Evolutionary conservation across 805 yeast species (phyloP), one percentile per base, ranked within the genome.

Genomic region (Wickerhamiella azymoides): DNA sequence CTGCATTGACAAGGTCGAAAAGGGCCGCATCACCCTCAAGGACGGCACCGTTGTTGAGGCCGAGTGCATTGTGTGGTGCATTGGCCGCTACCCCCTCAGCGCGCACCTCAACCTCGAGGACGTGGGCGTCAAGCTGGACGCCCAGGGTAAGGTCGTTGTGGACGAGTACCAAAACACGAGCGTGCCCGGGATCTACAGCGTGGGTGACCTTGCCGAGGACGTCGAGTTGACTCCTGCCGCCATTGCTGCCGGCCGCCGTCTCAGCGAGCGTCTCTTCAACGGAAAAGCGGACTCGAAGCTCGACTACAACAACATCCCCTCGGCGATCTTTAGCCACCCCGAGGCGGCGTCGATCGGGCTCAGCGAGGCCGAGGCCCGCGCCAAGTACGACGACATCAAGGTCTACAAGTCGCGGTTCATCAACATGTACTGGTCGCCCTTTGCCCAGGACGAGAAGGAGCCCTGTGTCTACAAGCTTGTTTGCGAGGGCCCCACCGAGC

Each of bases 201-300:
- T 92, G 39, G 99, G 99, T 59, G 99, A 92, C 63, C 93, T 89
- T 49, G 81, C 84, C 38, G 96, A 96, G 51, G 78, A 82, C 26
- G 81, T 84, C 39, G 97, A 92, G 69, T 74, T 92, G 57, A 92
- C 99, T 2, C 99, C 99, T 8, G 96, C 86, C 38, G 98, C 98
- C 33, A 92, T 92, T 67, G 96, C 98, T 32, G 88, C 98, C 9
- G 99, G 99, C 50, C 80, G 99, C 66, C 84, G 77, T 62, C 73
- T 92, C 54, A 76, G 96, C 25, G 88, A 89, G 69, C 76, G 99
- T 62, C 67, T 92, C 49, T 92, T 89, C 61, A 96, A 96, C 18
- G 80, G 88, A 47, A 76, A 72, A 51, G 75, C 74, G 51, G 62
- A 76, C 40, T 83, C 80, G 62, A 85, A 88, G 61, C 84, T 84